These are phyloP conservation scores for Fonsecaea erecta DNA, from an alignment of 2,329 filamentous ascomycete species.

Conservation along the genomic window DNA sequence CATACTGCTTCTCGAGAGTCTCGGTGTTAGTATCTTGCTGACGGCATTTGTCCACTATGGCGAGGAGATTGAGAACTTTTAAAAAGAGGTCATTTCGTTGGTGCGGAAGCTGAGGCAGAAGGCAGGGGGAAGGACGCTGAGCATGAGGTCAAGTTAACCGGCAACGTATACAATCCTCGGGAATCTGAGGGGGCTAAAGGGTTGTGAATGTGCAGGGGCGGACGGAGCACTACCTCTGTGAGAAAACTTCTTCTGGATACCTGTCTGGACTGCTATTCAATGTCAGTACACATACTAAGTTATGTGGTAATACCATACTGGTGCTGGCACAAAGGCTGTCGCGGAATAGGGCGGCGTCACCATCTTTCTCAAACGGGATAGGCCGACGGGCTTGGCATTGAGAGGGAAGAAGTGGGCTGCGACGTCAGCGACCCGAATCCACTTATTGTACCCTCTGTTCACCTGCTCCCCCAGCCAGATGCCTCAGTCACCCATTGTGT, in stretches of 20 bases:
- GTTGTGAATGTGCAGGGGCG: not conserved
- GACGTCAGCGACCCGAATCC: conserved; percentile 20
- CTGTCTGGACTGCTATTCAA: not conserved
- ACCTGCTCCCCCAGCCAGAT: not conserved
- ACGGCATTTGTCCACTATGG: conserved; percentile 59
- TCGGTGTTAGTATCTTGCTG: conserved; percentile 50
- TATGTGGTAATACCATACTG: not conserved
- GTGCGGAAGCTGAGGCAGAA: conserved; percentile 54
- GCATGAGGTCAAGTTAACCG: conserved; percentile 54
- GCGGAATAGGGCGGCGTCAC: not conserved
- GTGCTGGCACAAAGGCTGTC: not conserved
- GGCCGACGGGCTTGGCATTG: conserved; percentile 12
- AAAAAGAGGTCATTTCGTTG: conserved; percentile 52
- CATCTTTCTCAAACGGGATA: not conserved
- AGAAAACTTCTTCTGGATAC: not conserved
- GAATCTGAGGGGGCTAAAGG: conserved; percentile 5
- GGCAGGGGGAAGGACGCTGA: conserved; percentile 55
- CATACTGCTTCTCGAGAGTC: conserved; percentile 60
- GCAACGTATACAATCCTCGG: conserved; percentile 50
- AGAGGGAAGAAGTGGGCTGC: conserved; percentile 2
- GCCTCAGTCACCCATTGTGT: not conserved
- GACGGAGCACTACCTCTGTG: no score
- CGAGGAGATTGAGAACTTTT: conserved; percentile 58
- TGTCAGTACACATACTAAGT: not conserved
- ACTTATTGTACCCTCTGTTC: conserved; percentile 1